Evolutionary conservation across 495 filamentous ascomycete species (phyloP), one percentile per base, ranked within the genome.

Genomic region (Aspergillus ellipticus): DNA sequence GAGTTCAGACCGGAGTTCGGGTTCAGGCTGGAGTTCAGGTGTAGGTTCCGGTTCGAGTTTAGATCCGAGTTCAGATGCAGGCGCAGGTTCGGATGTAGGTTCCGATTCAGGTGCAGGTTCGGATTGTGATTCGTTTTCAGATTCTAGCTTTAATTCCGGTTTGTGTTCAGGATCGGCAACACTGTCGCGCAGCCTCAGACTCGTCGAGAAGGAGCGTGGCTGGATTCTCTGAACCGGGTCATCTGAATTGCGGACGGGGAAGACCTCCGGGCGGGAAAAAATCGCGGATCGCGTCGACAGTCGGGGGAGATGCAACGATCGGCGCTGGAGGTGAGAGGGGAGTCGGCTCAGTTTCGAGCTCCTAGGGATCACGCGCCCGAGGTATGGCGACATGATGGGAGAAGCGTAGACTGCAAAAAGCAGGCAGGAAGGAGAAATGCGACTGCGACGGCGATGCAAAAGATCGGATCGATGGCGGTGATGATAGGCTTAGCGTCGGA

Each of bases 381-480:
- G 61, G 49, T 59, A 66, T 46, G 62, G 62, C 52, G 64, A 66
- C 73, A 76, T 76, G 59, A 50, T 61, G 61, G 55, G n/a, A n/a
- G n/a, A n/a, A 47, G 49, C 50, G 31, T 35, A 17, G 33, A 29
- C n/a, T 45, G 35, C 43, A 2, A n/a, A 54, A 56, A 62, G 58
- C 56, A 55, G 57, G 42, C 51, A 57, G 45, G 13, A 56, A 51
- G 61, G 52, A 62, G 63, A 56, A 56, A 63, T 46, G 53, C 22
- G 45, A 37, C 46, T 28, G 24, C 4, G 24, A 28, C 17, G 56
- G 24, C n/a, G n/a, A n/a, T n/a, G n/a, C n/a, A n/a, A n/a, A 46
- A 50, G 43, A 63, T 55, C 10, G 6, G 17, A 51, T 49, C 54
- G 62, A 60, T 64, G 49, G 48, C 55, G 54, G 28, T 50, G 29